phyloP scores from a whole-genome alignment of 2,329 filamentous ascomycete species.

The Aspergillus sp. region DNA sequence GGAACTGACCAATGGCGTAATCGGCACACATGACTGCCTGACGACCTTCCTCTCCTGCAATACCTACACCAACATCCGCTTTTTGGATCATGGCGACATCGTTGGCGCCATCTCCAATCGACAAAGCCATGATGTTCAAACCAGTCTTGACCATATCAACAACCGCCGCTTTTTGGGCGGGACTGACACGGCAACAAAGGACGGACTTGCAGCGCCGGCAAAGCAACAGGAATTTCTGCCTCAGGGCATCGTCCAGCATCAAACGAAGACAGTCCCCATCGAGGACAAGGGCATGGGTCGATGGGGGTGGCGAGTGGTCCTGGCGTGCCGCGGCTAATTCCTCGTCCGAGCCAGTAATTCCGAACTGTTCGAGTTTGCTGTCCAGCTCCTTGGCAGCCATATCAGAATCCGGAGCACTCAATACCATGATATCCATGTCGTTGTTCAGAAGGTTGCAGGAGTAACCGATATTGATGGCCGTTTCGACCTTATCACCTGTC shows the following conservation, averaged over 20 bases:
- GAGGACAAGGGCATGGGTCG: conserved; percentile 5
- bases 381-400: conserved; percentile 6
- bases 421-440: conserved; percentile 36
- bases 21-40: conserved; percentile 94
- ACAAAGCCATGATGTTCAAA: conserved; percentile 67
- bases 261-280: conserved; percentile 3
- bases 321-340: conserved; percentile 2
- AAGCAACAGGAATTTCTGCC: conserved; percentile 7
- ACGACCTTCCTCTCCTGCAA: conserved; percentile 85
- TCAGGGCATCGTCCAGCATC: conserved; percentile 4
- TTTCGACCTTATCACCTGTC: conserved; percentile 97
- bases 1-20: conserved; percentile 90
- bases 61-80: conserved; percentile 89
- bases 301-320: conserved; percentile 7
- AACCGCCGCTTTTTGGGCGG: conserved; percentile 6
- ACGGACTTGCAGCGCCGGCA: conserved; percentile 6
- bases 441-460: conserved; percentile 49
- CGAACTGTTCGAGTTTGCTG: conserved; percentile 4
- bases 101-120: conserved; percentile 88
- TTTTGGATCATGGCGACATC: conserved; percentile 98
- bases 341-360: conserved; percentile 8
- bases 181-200: conserved; percentile 10
- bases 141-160: conserved; percentile 6
- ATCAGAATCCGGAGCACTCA: conserved; percentile 1
- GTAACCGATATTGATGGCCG: conserved; percentile 98